phyloP scores from a whole-genome alignment of 805 yeast species.

The Ogataea methylovora region DNA sequence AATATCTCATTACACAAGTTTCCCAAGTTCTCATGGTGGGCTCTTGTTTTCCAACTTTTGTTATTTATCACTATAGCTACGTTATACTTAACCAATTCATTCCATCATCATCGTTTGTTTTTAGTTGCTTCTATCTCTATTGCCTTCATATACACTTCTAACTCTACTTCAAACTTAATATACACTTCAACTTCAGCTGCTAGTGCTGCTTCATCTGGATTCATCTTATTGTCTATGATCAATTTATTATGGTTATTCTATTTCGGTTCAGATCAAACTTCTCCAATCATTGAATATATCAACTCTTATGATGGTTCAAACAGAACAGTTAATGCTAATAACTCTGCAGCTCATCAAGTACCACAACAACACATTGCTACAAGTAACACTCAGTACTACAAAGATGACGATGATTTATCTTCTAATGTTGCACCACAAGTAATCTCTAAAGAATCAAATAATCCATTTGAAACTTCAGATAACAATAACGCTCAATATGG shows the following conservation, averaged over 20 bases:
- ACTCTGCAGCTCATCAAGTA: constrained; percentile 6
- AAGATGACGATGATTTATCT: constrained; percentile 9
- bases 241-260: constrained; percentile 83
- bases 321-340: background rate
- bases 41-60: constrained; percentile 69
- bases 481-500: constrained; percentile 7
- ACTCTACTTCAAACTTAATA: constrained; percentile 72
- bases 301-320: constrained; percentile 52
- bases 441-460: constrained; percentile 1
- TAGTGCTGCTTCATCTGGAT: constrained; percentile 73
- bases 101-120: constrained; percentile 61
- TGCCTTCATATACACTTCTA: constrained; percentile 79
- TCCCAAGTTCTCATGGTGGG: constrained; percentile 97
- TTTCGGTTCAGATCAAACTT: constrained; percentile 83
- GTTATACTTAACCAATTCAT: constrained; percentile 50
- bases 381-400: constrained; percentile 7
- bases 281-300: constrained; percentile 78
- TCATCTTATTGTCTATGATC: constrained; percentile 71
- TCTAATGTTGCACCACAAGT: background rate
- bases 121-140: constrained; percentile 52
- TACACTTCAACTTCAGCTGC: constrained; percentile 57
- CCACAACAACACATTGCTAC: constrained; percentile 7
- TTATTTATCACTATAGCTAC: constrained; percentile 43
- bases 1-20: constrained; percentile 30
- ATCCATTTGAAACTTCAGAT: constrained; percentile 13